Evolutionary conservation across 2,329 filamentous ascomycete genomes (phyloP).

Genomic region (Leptographium procerum): DNA sequence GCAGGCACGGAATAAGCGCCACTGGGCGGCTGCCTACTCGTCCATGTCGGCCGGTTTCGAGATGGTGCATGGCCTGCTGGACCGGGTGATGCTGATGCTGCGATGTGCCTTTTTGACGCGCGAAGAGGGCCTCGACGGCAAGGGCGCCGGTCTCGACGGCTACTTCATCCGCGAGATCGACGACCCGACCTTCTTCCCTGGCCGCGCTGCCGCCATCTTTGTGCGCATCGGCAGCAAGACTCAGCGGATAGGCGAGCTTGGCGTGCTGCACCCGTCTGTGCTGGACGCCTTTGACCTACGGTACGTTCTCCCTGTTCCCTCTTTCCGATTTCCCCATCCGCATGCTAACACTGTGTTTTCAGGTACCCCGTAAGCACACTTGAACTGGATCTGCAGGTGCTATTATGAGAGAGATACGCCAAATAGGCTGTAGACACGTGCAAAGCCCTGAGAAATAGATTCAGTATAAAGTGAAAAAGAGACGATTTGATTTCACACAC

Average conservation of each 20-base stretch:
- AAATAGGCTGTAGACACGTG: not conserved
- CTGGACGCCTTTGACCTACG: constrained; percentile 87
- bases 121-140: constrained; percentile 52
- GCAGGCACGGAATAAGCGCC: constrained; percentile 72
- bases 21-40: constrained; percentile 93
- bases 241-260: constrained; percentile 74
- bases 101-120: constrained; percentile 67
- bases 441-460: not conserved
- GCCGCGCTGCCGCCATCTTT: constrained; percentile 78
- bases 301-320: constrained; percentile 33
- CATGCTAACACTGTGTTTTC: too few species aligned
- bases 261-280: constrained; percentile 86
- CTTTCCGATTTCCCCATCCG: not conserved
- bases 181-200: constrained; percentile 82
- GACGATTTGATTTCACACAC: too few species aligned
- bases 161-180: constrained; percentile 95
- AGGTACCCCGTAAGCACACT: constrained; percentile 87
- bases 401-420: constrained; percentile 47
- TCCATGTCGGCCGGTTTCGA: constrained; percentile 93
- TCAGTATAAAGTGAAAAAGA: too few species aligned
- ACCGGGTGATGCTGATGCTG: constrained; percentile 87
- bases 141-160: constrained; percentile 29
- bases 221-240: constrained; percentile 64
- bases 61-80: constrained; percentile 84
- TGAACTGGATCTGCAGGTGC: constrained; percentile 89